phyloP scores from a whole-genome alignment of 495 filamentous ascomycete genomes.

The Amphirosellinia nigrospora region DNA sequence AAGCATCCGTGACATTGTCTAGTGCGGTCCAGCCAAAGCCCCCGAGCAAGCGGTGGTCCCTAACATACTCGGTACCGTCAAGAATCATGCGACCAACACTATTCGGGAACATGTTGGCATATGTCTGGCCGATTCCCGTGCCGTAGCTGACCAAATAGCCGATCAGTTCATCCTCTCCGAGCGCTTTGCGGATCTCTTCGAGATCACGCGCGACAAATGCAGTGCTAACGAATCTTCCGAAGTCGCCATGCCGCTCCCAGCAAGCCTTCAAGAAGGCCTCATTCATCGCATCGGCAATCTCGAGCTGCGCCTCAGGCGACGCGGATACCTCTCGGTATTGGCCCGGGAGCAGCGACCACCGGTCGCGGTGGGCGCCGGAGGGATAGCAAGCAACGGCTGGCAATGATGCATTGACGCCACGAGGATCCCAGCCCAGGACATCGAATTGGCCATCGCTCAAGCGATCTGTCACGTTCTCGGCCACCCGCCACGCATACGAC shows the following conservation, averaged over 20 bases:
- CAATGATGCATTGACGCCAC: slow-evolving; percentile 58
- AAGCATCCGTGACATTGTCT: slow-evolving; percentile 54
- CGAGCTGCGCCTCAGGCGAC: slow-evolving; percentile 42
- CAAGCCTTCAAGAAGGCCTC: slow-evolving; percentile 52
- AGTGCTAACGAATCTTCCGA: slow-evolving; percentile 49
- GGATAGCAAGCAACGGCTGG: slow-evolving; percentile 59
- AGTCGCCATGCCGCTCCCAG: slow-evolving; percentile 51
- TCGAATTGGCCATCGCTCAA: slow-evolving; percentile 52
- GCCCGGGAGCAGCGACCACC: slow-evolving; percentile 47
- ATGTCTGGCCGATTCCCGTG: slow-evolving; percentile 63
- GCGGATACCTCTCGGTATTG: slow-evolving; percentile 46
- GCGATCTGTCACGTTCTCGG: slow-evolving; percentile 42
- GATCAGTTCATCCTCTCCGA: slow-evolving; percentile 56
- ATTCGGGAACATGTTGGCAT: slow-evolving; percentile 46
- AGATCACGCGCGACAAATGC: slow-evolving; percentile 56
- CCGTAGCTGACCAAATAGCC: slow-evolving; percentile 76
- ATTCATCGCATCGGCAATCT: slow-evolving; percentile 47
- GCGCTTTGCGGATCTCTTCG: slow-evolving; percentile 56
- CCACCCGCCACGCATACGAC: slow-evolving; percentile 44
- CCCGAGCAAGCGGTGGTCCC: slow-evolving; percentile 53
- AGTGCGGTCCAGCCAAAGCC: slow-evolving; percentile 54
- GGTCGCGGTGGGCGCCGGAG: slow-evolving; percentile 48
- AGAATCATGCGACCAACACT: slow-evolving; percentile 52
- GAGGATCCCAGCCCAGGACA: slow-evolving; percentile 62
- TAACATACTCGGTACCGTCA: slow-evolving; percentile 57